These are phyloP conservation scores for Hemisphaericaspora subhashii DNA, from an alignment of 1,139 yeast species.

Conservation along the genomic window DNA sequence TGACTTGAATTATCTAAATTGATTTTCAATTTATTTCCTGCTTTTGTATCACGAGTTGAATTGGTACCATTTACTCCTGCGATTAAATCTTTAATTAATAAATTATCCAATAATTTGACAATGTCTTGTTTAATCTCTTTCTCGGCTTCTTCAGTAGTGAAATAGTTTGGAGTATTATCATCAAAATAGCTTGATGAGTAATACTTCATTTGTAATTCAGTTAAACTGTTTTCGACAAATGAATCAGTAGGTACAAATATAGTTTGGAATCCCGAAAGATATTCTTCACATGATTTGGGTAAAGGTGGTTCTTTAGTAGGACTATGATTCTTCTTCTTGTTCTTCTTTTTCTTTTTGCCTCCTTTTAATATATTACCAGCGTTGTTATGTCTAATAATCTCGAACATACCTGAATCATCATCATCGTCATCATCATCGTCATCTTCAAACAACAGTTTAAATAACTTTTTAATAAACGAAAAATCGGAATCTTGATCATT, in stretches of 20 bases:
- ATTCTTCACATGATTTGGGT: conserved; percentile 30
- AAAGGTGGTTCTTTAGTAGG: conserved; percentile 10
- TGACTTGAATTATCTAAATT: conserved; percentile 7
- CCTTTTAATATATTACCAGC: background rate
- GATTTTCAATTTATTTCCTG: conserved; percentile 8
- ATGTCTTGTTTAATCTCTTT: conserved; percentile 34
- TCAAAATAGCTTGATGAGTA: conserved; percentile 31
- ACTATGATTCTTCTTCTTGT: conserved; percentile 14
- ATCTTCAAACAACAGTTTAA: conserved; percentile 30
- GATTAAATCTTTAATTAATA: conserved; percentile 29
- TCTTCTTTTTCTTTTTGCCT: conserved; percentile 12
- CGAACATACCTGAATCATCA: background rate
- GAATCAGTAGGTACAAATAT: conserved; percentile 38
- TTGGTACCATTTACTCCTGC: conserved; percentile 35
- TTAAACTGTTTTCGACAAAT: conserved; percentile 25
- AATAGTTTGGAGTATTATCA: conserved; percentile 18
- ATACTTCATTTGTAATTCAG: conserved; percentile 28
- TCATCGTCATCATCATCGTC: conserved; percentile 5
- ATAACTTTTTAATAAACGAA: conserved; percentile 28
- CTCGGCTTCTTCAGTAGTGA: conserved; percentile 33
- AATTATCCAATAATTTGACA: conserved; percentile 23
- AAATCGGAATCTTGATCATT: conserved; percentile 23
- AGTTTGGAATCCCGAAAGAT: conserved; percentile 29
- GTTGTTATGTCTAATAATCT: background rate
- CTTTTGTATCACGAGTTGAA: conserved; percentile 9